Evolutionary conservation across 148 eudicot genomes (phyloP).

Genomic region (Drosera capensis): DNA sequence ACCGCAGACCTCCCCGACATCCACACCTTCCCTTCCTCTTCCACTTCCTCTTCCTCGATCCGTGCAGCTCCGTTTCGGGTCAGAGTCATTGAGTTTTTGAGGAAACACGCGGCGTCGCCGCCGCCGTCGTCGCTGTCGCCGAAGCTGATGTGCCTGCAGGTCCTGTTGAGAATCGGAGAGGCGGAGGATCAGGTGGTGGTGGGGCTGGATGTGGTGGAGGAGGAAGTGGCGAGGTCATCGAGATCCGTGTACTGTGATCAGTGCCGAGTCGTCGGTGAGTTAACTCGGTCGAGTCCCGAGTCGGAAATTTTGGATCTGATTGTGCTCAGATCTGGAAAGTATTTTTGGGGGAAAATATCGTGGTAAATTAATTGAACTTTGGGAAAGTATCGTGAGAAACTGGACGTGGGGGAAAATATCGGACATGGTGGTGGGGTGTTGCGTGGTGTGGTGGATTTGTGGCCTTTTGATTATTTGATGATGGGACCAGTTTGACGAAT

Average conservation of each 20-base stretch:
- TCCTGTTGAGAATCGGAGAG: slow-evolving; percentile 53
- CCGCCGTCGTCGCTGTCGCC: slow-evolving; percentile 47
- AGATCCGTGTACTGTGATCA: slow-evolving; percentile 82
- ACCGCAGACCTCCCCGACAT: slow-evolving; percentile 72
- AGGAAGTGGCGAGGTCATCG: slow-evolving; percentile 69
- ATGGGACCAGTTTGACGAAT: too few species aligned
- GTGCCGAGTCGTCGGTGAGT: slow-evolving; percentile 89
- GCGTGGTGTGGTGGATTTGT: too few species aligned
- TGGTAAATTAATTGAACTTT: too few species aligned
- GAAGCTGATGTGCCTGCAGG: slow-evolving; percentile 84
- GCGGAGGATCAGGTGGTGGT: slow-evolving; percentile 15
- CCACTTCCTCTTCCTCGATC: slow-evolving; percentile 10
- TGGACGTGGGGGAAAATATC: too few species aligned
- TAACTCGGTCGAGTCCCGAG: slow-evolving; percentile 28
- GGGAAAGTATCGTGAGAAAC: too few species aligned
- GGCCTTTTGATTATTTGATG: too few species aligned
- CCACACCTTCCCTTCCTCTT: slow-evolving; percentile 30
- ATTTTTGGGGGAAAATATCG: too few species aligned
- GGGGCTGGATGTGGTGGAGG: slow-evolving; percentile 71
- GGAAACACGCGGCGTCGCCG: slow-evolving; percentile 51
- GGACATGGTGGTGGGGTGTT: too few species aligned
- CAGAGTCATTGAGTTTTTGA: slow-evolving; percentile 36
- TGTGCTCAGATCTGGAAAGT: too few species aligned
- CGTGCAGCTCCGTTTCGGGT: slow-evolving; percentile 40
- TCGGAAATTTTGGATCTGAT: too few species aligned